Evolutionary conservation across 2,329 filamentous ascomycete genomes (phyloP).

Genomic region (Aspergillus hiratsukae): DNA sequence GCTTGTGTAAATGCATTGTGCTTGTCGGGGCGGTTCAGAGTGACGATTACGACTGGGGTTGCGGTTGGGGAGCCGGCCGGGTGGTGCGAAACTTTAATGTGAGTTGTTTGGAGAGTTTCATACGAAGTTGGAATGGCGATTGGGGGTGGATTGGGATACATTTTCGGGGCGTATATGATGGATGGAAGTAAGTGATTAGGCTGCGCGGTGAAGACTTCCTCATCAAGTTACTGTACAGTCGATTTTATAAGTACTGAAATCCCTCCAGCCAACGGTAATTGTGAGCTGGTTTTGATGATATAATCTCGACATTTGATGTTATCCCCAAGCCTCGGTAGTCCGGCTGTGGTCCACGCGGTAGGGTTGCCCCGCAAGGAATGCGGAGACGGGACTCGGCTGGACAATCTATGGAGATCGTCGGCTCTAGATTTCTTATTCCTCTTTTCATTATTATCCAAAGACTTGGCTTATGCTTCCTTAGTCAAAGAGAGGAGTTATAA

Average conservation of each 20-base stretch:
- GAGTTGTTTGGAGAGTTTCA: slow-evolving; percentile 25
- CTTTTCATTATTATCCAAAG: not conserved
- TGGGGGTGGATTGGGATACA: slow-evolving; percentile 7
- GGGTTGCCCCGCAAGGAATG: not conserved
- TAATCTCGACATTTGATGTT: not conserved
- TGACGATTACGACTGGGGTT: slow-evolving; percentile 45
- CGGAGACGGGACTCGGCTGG: not conserved
- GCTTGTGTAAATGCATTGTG: slow-evolving; percentile 55
- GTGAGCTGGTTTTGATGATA: not conserved
- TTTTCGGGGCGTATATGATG: not conserved
- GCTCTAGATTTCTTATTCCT: not conserved
- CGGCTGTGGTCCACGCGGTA: not conserved
- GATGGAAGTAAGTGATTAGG: not conserved
- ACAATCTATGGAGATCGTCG: not conserved
- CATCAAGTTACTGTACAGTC: not conserved
- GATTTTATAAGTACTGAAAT: not conserved
- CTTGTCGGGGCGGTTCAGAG: slow-evolving; percentile 53
- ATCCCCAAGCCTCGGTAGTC: not conserved
- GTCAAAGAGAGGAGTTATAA: too few relatives aligned
- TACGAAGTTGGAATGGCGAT: slow-evolving; percentile 32
- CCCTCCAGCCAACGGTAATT: not conserved
- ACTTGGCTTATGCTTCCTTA: not conserved
- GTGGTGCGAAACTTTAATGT: slow-evolving; percentile 37
- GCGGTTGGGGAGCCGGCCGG: slow-evolving; percentile 47
- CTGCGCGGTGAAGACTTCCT: not conserved